These are phyloP conservation scores for Osmozyma mogii DNA, from an alignment of 805 yeast genomes.

Conservation along the genomic window DNA sequence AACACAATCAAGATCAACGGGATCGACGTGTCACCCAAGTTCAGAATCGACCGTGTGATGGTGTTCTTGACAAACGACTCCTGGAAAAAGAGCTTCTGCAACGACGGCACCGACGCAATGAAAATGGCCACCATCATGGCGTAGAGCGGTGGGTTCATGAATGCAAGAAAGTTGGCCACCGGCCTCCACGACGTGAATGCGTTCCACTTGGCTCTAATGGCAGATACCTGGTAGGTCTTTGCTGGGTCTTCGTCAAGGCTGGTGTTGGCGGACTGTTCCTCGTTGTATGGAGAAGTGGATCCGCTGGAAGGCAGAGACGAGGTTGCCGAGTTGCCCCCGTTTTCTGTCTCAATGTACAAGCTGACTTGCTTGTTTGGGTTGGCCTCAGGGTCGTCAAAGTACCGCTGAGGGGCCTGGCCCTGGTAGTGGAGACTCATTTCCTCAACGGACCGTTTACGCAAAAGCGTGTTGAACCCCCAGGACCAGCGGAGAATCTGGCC, in stretches of 20 bases:
- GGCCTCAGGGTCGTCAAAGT: neutral
- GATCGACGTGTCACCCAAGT: slow-evolving; percentile 67
- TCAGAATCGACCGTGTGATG: slow-evolving; percentile 51
- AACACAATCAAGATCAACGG: slow-evolving; percentile 69
- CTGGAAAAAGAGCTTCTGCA: slow-evolving; percentile 50
- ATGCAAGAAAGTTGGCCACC: slow-evolving; percentile 21
- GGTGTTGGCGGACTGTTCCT: neutral
- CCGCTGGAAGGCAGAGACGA: neutral
- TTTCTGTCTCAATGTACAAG: slow-evolving; percentile 4
- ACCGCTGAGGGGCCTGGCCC: too few species aligned
- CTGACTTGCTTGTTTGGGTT: neutral
- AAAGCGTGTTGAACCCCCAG: slow-evolving; percentile 73
- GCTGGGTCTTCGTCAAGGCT: slow-evolving; percentile 1
- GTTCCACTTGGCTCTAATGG: slow-evolving; percentile 2
- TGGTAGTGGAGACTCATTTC: slow-evolving; percentile 21
- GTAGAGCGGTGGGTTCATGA: slow-evolving; percentile 79
- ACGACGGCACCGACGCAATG: slow-evolving; percentile 57
- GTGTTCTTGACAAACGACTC: slow-evolving; percentile 61
- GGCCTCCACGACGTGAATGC: slow-evolving; percentile 5
- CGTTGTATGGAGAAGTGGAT: neutral
- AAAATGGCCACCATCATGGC: slow-evolving; percentile 64
- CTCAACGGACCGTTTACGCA: slow-evolving; percentile 41
- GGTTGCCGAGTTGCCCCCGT: slow-evolving; percentile 1
- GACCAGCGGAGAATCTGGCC: slow-evolving; percentile 82
- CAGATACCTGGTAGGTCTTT: neutral